Conservation (phyloP, 2,329 filamentous ascomycete species). For the Claviceps sorghi region DNA sequence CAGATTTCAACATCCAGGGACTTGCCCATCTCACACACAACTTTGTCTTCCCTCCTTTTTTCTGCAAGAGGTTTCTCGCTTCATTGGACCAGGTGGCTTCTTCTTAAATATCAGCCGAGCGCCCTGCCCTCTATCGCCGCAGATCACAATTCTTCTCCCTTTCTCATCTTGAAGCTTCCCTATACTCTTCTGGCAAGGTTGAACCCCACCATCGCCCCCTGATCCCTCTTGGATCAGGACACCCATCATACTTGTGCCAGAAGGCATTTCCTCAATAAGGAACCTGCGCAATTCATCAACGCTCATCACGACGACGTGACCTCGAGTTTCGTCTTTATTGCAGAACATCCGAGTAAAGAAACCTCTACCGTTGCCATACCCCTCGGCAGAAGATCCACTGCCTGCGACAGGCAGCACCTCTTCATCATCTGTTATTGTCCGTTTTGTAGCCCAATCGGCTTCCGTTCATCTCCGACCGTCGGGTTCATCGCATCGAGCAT, state of each 20-base stretch:
- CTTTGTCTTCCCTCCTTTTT: not conserved
- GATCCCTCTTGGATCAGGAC: conserved; percentile 6
- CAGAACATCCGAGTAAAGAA: not conserved
- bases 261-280: not conserved
- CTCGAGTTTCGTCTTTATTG: not conserved
- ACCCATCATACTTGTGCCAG: not conserved
- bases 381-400: not conserved
- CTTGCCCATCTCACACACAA: not conserved
- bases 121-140: not conserved
- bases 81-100: not conserved
- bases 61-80: not conserved
- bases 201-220: conserved; percentile 6
- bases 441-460: not conserved
- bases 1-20: not conserved
- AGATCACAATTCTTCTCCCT: not conserved
- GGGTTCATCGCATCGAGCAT: not conserved
- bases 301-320: not conserved
- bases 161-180: not conserved
- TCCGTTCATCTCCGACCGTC: not conserved
- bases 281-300: not conserved
- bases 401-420: not conserved
- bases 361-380: not conserved
- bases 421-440: not conserved
- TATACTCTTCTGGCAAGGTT: conserved; percentile 1
- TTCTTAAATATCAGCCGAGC: not conserved